phyloP scores from a whole-genome alignment of 495 filamentous ascomycete genomes.

The Penicillium lagena region DNA sequence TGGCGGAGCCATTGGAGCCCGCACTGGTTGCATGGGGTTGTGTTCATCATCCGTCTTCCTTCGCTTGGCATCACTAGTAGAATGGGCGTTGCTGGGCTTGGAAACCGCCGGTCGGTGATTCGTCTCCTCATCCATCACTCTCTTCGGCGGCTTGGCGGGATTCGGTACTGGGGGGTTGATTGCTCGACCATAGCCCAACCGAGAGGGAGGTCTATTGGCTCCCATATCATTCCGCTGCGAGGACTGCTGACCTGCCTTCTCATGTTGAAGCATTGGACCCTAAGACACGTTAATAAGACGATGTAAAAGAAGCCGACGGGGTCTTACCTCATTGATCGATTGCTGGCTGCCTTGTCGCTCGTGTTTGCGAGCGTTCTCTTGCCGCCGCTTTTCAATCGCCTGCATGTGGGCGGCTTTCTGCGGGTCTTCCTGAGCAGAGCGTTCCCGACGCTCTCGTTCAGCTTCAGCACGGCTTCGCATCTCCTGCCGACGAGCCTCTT shows the following conservation, averaged over 20 bases:
- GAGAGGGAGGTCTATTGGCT: constrained; percentile 43
- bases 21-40: constrained; percentile 31
- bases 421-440: constrained; percentile 44
- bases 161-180: constrained; percentile 51
- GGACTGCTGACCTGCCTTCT: constrained; percentile 23
- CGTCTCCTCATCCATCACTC: constrained; percentile 48
- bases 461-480: constrained; percentile 41
- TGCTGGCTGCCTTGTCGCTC: constrained; percentile 48
- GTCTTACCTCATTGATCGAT: constrained; percentile 35
- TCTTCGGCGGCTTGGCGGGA: constrained; percentile 60
- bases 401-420: constrained; percentile 66
- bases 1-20: constrained; percentile 68
- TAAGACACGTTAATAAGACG: constrained; percentile 5
- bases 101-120: constrained; percentile 35
- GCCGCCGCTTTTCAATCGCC: constrained; percentile 57
- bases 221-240: constrained; percentile 44
- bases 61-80: constrained; percentile 48
- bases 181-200: constrained; percentile 43
- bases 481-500: constrained; percentile 42
- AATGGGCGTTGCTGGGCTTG: constrained; percentile 38
- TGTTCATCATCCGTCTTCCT: constrained; percentile 55
- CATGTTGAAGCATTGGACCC: constrained; percentile 33
- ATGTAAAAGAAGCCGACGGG: background rate
- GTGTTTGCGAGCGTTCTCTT: constrained; percentile 57
- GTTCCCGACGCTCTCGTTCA: constrained; percentile 39